Evolutionary conservation across 352 stramenopile genomes (phyloP).

Genomic region (Globisporangium abappressorium): DNA sequence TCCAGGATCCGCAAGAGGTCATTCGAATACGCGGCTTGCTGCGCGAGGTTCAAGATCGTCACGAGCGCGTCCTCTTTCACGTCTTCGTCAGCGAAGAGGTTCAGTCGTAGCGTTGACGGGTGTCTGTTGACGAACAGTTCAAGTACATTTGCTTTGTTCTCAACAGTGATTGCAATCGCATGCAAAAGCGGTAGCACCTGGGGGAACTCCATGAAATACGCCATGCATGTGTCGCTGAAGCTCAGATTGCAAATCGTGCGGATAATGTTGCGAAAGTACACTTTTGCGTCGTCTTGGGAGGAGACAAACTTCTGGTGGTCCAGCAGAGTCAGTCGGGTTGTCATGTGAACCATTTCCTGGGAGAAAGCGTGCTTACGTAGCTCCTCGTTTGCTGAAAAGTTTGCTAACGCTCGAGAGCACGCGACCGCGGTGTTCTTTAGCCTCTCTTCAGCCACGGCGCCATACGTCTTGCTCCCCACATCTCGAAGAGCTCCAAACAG

Average conservation of each 20-base stretch:
- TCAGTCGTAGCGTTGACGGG: background rate
- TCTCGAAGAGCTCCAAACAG: conserved; percentile 42
- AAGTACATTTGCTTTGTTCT: background rate
- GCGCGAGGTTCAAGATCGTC: conserved; percentile 61
- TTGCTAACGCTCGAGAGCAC: conserved; percentile 58
- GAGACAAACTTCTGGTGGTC: conserved; percentile 32
- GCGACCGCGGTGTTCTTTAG: conserved; percentile 41
- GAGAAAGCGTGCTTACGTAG: conserved; percentile 45
- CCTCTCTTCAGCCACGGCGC: conserved; percentile 32
- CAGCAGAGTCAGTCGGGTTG: conserved; percentile 44
- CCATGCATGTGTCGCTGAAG: conserved; percentile 44
- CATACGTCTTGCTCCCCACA: conserved; percentile 37
- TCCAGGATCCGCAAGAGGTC: conserved; percentile 59
- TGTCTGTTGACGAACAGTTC: background rate
- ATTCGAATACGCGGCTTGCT: conserved; percentile 38
- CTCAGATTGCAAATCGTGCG: conserved; percentile 64
- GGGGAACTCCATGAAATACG: conserved; percentile 53
- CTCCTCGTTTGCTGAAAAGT: conserved; percentile 71
- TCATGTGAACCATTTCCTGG: conserved; percentile 52
- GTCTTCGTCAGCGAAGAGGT: conserved; percentile 29
- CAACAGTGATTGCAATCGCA: conserved; percentile 25
- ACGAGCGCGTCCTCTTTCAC: conserved; percentile 66
- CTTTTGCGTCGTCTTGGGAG: conserved; percentile 20
- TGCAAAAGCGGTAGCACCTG: conserved; percentile 55
- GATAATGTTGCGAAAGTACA: conserved; percentile 52